A percentile compares a stretch with the other conserved stretches of the same genome.
Conservation (phyloP, 148 eudicot genomes). For the Vaccinium corymbosum region DNA sequence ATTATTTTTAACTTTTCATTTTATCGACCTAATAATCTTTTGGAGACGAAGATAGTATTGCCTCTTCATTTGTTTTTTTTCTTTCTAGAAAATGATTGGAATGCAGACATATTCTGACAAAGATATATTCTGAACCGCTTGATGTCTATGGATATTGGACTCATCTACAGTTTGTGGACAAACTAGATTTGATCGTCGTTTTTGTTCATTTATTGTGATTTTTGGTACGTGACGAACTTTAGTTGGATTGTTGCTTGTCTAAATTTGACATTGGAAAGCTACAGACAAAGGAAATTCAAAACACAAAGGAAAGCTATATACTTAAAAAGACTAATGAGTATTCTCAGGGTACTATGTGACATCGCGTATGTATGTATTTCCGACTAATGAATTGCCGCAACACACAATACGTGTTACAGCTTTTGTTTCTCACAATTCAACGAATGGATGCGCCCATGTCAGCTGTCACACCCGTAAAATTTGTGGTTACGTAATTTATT, state of each 20-base stretch:
- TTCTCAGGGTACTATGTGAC: background rate
- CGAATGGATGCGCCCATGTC: background rate
- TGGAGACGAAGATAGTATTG: too few relatives aligned
- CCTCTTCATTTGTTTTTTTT: too few relatives aligned
- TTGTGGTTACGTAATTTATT: background rate
- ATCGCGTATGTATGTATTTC: background rate
- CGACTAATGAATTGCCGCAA: background rate
- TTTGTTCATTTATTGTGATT: background rate
- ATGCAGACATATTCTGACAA: background rate
- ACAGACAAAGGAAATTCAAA: too few relatives aligned
- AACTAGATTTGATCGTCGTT: background rate
- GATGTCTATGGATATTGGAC: background rate
- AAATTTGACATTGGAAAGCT: background rate
- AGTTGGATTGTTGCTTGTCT: background rate
- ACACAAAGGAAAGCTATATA: too few relatives aligned
- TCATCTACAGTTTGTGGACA: background rate
- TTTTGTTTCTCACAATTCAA: background rate
- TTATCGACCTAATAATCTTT: too few relatives aligned
- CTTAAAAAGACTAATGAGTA: too few relatives aligned
- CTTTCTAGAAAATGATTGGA: too few relatives aligned
- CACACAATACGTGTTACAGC: background rate
- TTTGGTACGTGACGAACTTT: background rate
- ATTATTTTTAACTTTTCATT: too few relatives aligned
- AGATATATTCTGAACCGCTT: background rate
- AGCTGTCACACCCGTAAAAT: background rate